Evolutionary conservation across 257 asterid genomes (phyloP), one percentile per base, ranked within the genome.

Genomic region (Forsythia suspensa): DNA sequence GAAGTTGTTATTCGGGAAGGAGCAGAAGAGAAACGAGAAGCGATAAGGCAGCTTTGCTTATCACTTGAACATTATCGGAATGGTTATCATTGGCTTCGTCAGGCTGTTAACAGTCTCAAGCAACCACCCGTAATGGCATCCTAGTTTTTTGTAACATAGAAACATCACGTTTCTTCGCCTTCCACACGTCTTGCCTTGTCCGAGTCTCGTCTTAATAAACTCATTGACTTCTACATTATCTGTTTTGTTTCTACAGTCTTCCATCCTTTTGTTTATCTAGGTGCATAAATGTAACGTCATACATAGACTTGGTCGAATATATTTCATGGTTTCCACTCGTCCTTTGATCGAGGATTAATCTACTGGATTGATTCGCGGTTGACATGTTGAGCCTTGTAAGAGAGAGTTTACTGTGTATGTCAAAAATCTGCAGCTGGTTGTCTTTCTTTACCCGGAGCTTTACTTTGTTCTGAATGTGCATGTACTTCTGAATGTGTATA

Each of bases 11-110:
- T 93, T 15, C 42, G 71, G 51, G 91, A 93, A 88, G 96, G 94
- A 41, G 97, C 91, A 0, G 97, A 95, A 86, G 97, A 86, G 83
- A 95, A 95, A 82, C 84, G 98, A 11, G 96, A 95, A 73, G 99
- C 97, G 3, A 95, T 95, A 75, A 92, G 98, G 81, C 98, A 95
- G 79, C 92, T 95, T 9, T 91, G 96, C 82, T 73, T 88, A 82
- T 93, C 98, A 13, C 86, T 91, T 39, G 97, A 93, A 86, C 94
- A 93, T 77, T 95, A 95, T 12, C 86, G 97, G 39, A 84, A 84
- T 1, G 98, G 84, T 21, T 93, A 95, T 77, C 86, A 86, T 77
- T 73, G 84, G 89, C 92, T 93, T 72, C 89, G 97, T 11, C 71
- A 82, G 77, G 97, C 90, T 15, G 85, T 94, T 15, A 38, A 61